Evolutionary conservation across 2,329 filamentous ascomycete species (phyloP), one percentile per base, ranked within the genome.

Genomic region (Corynespora cassiicola): DNA sequence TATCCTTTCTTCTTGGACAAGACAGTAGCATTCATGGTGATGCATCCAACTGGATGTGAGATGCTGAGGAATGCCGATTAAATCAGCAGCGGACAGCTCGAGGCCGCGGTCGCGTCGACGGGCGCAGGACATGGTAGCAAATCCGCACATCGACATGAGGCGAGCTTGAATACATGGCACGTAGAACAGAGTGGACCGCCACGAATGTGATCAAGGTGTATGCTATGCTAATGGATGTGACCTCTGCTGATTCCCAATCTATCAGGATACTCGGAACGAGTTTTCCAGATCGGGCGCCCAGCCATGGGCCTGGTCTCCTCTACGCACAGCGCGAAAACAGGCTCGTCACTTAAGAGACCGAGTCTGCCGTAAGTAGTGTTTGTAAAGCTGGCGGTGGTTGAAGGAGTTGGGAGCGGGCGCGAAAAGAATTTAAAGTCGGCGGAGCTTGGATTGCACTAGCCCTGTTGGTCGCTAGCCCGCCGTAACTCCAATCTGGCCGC

Each of bases 221-320:
- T 18, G 5, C 21, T 30, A 11, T 15, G 21, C 27, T 31, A 21
- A 28, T 28, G 18, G 16, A 72, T 81, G 81, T 86, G 75, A 83
- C 82, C 83, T 75, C 81, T 78, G 80, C 83, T 86, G 83, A 86
- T 86, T 86, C 83, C 83, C 77, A 78, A 75, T 71, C 76, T 78
- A 72, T 85, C 81, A 77, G 70, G 70, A 77, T 74, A 71, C 75
- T 79, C 78, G 70, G 69, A 80, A 84, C 72, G 79, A 80, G 75
- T 61, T 74, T 77, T 84, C 81, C 79, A 83, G 78, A 72, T 72
- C 79, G 78, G 83, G 83, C 80, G 83, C 83, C 83, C 83, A 86
- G 83, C 81, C 75, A 85, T 79, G 81, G 81, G 81, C 78, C 57
- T 58, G 58, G 56, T 73, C 75, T 73, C 51, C 57, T 86, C 81